Conservation (phyloP, 176 grass and related monocot genomes). For the Musa itinerans region DNA sequence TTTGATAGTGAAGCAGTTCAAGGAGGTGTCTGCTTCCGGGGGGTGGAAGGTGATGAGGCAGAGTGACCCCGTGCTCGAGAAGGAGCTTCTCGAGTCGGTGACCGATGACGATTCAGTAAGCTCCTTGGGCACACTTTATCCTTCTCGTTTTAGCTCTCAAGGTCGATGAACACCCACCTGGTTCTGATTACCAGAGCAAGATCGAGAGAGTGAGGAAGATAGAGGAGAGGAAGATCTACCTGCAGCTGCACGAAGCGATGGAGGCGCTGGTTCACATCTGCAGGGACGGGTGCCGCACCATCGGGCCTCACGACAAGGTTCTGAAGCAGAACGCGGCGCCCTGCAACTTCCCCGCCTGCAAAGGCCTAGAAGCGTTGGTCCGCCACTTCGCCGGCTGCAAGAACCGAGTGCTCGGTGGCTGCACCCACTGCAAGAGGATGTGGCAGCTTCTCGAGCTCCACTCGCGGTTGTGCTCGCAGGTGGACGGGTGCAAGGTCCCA, state of each 20-base stretch:
- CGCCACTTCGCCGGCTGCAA: slow-evolving; percentile 27
- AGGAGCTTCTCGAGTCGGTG: slow-evolving; percentile 50
- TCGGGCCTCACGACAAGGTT: slow-evolving; percentile 64
- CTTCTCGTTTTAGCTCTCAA: no score
- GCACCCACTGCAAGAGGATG: slow-evolving; percentile 23
- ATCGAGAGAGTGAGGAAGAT: slow-evolving; percentile 33
- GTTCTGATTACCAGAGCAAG: slow-evolving; percentile 31
- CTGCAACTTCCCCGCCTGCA: slow-evolving; percentile 64
- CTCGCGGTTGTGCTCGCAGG: background rate
- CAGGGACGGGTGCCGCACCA: slow-evolving; percentile 66
- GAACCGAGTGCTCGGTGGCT: slow-evolving; percentile 15
- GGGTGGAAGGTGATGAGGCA: slow-evolving; percentile 75
- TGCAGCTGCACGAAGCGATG: slow-evolving; percentile 67
- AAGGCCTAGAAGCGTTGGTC: slow-evolving; percentile 10
- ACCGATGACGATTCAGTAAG: slow-evolving; percentile 47
- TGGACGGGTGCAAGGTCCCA: slow-evolving; percentile 17
- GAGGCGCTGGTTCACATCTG: slow-evolving; percentile 81
- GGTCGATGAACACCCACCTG: no score
- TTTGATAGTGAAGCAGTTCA: slow-evolving; percentile 55
- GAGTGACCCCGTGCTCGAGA: slow-evolving; percentile 42
- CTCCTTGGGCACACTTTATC: background rate
- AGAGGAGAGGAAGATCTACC: slow-evolving; percentile 60
- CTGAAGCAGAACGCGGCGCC: slow-evolving; percentile 31
- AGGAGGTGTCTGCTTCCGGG: slow-evolving; percentile 38
- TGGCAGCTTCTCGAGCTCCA: slow-evolving; percentile 26